Base-by-base conservation (phyloP, 129 eudicot species). In the Chrysanthemum makinoi region DNA sequence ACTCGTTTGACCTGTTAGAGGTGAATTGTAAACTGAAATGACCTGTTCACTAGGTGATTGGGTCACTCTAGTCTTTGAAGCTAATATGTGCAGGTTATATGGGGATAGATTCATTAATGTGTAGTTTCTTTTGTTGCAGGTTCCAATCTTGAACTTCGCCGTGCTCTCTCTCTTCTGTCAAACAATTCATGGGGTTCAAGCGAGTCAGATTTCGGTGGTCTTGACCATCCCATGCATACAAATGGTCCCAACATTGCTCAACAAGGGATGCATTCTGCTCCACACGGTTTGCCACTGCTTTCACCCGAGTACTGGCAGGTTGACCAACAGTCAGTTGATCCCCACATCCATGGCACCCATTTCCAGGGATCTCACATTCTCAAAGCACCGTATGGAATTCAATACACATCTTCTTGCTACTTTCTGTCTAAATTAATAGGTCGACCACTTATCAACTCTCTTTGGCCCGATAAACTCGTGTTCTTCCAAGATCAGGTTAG, bases 131-230 rank as follows among this genome's bases (percentile, higher is more conserved):
- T 13, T 11, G 66, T 26, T 55, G 59, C 28, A 75, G 79, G 79
- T 75, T 56, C 61, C n/a, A 46, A 56, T 26, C 85, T 66, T 57
- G 96, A 87, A 59, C 77, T 80, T 81, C 82, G 76, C 18, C 84
- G 90, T 94, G 98, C 96, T 93, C 98, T 85, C 98, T 94, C 96
- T 94, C 98, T 94, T 89, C 98, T 89, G 96, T 89, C 98, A 94
- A 85, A 81, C 59, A 82, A 64, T 57, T 80, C 89, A 39, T 89
- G 88, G 95, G 96, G 81, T 80, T 63, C 81, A 26, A 74, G 74
- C 11, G 80, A 81, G 60, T 75, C 84, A 5, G 89, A 75, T 46
- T 72, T 84, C 20, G 16, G 70, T 61, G 19, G 74, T 19, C 75
- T 69, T 62, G 69, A 82, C 69, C 76, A 72, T 59, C 80, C 87